Evolutionary conservation across 2,329 filamentous ascomycete species (phyloP), one percentile per base, ranked within the genome.

Genomic region (Trichophyton equinum): DNA sequence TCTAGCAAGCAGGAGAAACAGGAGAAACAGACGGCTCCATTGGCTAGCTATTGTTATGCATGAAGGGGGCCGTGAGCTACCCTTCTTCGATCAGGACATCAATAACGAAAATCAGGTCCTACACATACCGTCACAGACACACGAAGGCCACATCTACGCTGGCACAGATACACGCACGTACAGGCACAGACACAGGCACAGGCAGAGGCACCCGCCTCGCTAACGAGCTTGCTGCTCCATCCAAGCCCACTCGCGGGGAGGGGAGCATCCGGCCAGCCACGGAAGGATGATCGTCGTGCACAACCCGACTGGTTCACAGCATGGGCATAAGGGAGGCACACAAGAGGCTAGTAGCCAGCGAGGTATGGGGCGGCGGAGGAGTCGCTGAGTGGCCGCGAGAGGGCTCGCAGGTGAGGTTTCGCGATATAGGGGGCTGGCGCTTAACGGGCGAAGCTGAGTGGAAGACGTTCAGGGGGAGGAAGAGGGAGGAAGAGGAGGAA

Each of bases 391-490:
- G 53, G 30, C 53, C 30, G 53, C 30, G 33, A 33, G 30, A 42
- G 40, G n/a, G 27, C 47, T 53, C 25, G 47, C 47, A 33, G 47
- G 38, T 57, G 53, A 57, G 36, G 53, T 42, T 42, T 57, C 47
- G 53, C 30, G 53, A 57, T 57, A 30, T 38, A n/a, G 38, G 25
- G 18, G 47, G 30, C 36, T 55, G 57, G 57, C 57, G 57, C 38
- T 58, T 58, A 58, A 58, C 38, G 38, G 38, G 9, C 25, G 38
- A 47, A 38, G 38, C 18, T 58, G 57, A 58, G 8, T 58, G 57
- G 57, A 36, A 36, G 33, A 15, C 40, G 8, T 25, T 4, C 18
- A 18, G 57, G 38, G 38, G 18, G n/a, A 5, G 25, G 25, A 27
- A 27, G 18, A 18, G 18, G 18, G 18, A 18, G 18, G 18, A 18